Percentiles rank a stretch among this genome's conserved stretches.
Conservation (phyloP, 2,329 filamentous ascomycete species). For the Penicillium decumbens region DNA sequence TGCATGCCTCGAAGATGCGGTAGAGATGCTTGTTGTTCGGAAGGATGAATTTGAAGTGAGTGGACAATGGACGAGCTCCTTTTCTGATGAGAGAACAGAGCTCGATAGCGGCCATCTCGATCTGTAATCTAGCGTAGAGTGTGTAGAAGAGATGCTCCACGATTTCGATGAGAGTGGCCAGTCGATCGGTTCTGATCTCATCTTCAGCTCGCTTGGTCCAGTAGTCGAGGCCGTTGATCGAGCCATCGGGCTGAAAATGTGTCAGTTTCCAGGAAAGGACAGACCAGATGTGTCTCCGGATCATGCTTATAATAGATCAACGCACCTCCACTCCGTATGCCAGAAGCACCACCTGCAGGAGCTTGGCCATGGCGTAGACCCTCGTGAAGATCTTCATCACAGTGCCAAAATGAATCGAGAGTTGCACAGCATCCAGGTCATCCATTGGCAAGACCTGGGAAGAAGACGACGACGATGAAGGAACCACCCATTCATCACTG, state of each 20-base stretch:
- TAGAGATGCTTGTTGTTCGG: conserved; percentile 35
- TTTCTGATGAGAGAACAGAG: conserved; percentile 31
- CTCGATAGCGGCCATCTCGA: conserved; percentile 36
- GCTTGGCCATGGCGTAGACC: conserved; percentile 37
- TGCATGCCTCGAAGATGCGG: conserved; percentile 33
- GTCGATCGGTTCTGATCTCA: conserved; percentile 25
- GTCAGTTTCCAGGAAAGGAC: not conserved
- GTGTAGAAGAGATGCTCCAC: conserved; percentile 38
- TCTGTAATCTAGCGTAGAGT: conserved; percentile 34
- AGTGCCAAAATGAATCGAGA: conserved; percentile 21
- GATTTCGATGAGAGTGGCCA: conserved; percentile 30
- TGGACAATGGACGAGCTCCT: conserved; percentile 18
- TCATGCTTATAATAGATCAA: not conserved
- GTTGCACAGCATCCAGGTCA: conserved; percentile 16
- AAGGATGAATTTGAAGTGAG: conserved; percentile 20
- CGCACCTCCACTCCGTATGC: conserved; percentile 36
- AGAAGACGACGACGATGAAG: conserved; percentile 9
- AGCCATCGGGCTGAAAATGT: conserved; percentile 28
- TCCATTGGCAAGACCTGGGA: conserved; percentile 14
- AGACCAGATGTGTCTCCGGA: no score
- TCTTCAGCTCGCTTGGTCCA: conserved; percentile 32
- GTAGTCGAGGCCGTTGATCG: conserved; percentile 26
- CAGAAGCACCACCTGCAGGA: conserved; percentile 30
- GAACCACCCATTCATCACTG: conserved; percentile 28
- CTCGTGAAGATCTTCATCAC: conserved; percentile 31